These are phyloP conservation scores for Tetracladium marchalianum DNA, from an alignment of 495 filamentous ascomycete species.

Conservation along the genomic window DNA sequence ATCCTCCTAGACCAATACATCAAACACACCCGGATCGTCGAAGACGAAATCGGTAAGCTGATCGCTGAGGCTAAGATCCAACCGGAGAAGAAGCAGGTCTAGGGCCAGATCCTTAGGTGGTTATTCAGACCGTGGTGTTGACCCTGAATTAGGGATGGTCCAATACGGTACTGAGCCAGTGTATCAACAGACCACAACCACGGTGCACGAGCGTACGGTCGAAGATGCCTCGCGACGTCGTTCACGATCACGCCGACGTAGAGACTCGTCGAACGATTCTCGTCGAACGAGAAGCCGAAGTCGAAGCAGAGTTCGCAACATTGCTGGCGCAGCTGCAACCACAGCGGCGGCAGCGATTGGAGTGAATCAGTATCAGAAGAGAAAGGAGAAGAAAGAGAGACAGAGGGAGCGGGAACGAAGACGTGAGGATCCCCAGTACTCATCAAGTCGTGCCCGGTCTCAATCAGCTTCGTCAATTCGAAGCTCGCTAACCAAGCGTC, in stretches of 20 bases:
- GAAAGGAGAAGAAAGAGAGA: constrained; percentile 35
- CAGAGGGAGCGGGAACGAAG: constrained; percentile 26
- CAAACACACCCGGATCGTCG: constrained; percentile 50
- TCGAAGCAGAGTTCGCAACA: constrained; percentile 48
- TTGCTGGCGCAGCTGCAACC: constrained; percentile 60
- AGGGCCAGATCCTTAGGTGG: constrained; percentile 40
- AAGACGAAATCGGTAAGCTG: constrained; percentile 51
- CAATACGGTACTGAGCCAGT: constrained; percentile 69
- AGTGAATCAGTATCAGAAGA: constrained; percentile 62
- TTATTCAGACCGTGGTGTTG: constrained; percentile 42
- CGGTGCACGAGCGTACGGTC: constrained; percentile 39
- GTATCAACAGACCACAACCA: constrained; percentile 21
- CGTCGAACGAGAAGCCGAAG: constrained; percentile 38
- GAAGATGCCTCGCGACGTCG: constrained; percentile 26
- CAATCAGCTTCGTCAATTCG: constrained; percentile 18
- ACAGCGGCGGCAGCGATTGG: constrained; percentile 69
- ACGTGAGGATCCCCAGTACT: constrained; percentile 24
- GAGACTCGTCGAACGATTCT: constrained; percentile 18
- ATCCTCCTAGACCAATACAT: constrained; percentile 52
- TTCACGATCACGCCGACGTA: constrained; percentile 25
- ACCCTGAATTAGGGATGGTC: constrained; percentile 64
- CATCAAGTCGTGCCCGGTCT: constrained; percentile 17
- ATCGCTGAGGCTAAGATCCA: constrained; percentile 51
- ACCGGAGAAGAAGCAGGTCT: constrained; percentile 37
- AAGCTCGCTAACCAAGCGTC: constrained; percentile 10